Evolutionary conservation across 257 asterid genomes (phyloP), one percentile per base, ranked within the genome.

Genomic region (Solanum arcanum): DNA sequence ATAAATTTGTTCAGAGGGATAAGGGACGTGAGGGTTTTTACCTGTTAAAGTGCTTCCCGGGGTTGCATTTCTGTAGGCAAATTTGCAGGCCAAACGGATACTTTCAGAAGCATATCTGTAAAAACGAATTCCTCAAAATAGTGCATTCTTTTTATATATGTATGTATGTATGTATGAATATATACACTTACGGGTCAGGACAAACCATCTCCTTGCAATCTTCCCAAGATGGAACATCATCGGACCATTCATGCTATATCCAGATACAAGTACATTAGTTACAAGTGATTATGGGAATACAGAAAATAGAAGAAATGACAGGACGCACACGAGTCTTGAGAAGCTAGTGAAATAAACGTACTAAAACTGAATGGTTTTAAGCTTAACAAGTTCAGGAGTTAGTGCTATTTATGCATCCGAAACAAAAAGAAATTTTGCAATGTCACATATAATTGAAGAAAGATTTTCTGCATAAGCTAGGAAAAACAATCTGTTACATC

Each of bases 31-130:
- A 33, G 35, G 35, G 23, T 6, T 74, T 46, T 85, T 72, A 95
- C 99, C 99, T 91, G 91, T 94, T 88, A 97, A 93, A 84, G 96
- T 97, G 94, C 90, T 93, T 90, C 99, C 98, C 42, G 98, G 96
- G 70, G 98, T 94, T 89, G 98, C 98, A 86, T 97, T 97, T 93
- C 99, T 93, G 93, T 97, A 97, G 78, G 99, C 98, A 86, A 42
- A 97, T 86, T 93, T 93, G 88, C 99, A 97, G 29, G 99, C 98
- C 74, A 94, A 59, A 13, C 86, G 85, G 87, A 97, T 62, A 88
- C 99, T 95, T 93, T 97, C 98, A 86, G 98, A 92, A 87, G 99
- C 99, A 88, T 93, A 97, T 93, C 99, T 97, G 96, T 86, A 89
- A 87, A 87, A 72, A n/a, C n/a, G 3, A 18, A 15, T 49, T 49